Evolutionary conservation across 2,329 filamentous ascomycete genomes (phyloP).

Genomic region (Catunica adiposa): DNA sequence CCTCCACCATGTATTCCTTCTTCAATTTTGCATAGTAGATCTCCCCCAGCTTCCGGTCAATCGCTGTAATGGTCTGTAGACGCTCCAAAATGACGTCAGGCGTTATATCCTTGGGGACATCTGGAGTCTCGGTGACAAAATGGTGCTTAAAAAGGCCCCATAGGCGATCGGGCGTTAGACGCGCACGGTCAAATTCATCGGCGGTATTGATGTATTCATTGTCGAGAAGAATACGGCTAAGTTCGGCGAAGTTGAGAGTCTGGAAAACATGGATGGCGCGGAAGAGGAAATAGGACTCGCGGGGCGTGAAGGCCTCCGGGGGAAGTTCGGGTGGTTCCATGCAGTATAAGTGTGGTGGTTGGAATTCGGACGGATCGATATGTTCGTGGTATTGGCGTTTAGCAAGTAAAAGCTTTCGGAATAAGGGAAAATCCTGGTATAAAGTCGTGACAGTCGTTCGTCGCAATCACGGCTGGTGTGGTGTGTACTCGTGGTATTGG

Average conservation of each 20-base stretch:
- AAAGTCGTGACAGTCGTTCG: too few relatives aligned
- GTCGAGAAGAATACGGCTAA: slow-evolving; percentile 57
- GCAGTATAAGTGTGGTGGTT: neutral
- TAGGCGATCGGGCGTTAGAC: slow-evolving; percentile 62
- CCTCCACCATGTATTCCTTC: slow-evolving; percentile 12
- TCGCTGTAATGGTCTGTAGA: slow-evolving; percentile 11
- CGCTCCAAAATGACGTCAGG: slow-evolving; percentile 9
- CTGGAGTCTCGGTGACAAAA: slow-evolving; percentile 50
- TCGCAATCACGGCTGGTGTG: too few relatives aligned
- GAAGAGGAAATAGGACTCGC: slow-evolving; percentile 76
- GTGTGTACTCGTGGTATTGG: too few relatives aligned
- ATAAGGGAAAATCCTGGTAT: too few relatives aligned
- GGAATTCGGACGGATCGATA: neutral
- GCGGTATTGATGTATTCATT: slow-evolving; percentile 58
- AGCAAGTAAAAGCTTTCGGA: too few relatives aligned
- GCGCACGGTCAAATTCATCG: slow-evolving; percentile 52
- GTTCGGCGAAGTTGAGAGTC: slow-evolving; percentile 48
- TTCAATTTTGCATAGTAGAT: slow-evolving; percentile 13
- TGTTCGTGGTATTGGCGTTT: neutral
- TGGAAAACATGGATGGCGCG: slow-evolving; percentile 60
- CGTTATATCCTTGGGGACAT: slow-evolving; percentile 8
- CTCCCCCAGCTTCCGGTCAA: slow-evolving; percentile 11
- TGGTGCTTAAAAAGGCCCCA: slow-evolving; percentile 63
- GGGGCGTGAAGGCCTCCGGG: slow-evolving; percentile 49
- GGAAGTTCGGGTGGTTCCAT: slow-evolving; percentile 14